Evolutionary conservation across 345 rosid species (phyloP).

Genomic region (Citrus australasica): DNA sequence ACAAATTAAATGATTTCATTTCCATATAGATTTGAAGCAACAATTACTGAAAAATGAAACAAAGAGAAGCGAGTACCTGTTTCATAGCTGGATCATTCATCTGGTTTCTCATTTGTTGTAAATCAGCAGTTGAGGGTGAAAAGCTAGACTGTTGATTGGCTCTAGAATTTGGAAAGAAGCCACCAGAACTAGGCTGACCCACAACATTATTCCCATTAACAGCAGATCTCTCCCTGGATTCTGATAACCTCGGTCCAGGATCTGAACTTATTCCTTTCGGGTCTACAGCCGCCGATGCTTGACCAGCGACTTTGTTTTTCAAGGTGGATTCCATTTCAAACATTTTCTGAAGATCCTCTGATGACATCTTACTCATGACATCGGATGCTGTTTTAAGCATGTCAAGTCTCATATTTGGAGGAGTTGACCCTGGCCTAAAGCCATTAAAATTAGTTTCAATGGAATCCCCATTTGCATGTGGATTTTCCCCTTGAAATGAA

Average conservation of each 20-base stretch:
- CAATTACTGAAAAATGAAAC: background rate
- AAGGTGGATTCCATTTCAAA: conserved; percentile 76
- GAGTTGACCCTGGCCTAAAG: conserved; percentile 37
- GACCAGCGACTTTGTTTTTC: conserved; percentile 35
- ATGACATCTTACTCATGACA: conserved; percentile 76
- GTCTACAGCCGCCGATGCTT: conserved; percentile 30
- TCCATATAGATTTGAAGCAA: background rate
- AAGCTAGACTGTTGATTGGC: conserved; percentile 43
- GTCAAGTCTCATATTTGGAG: conserved; percentile 64
- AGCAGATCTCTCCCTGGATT: conserved; percentile 24
- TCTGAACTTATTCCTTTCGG: conserved; percentile 19
- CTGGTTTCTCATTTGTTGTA: conserved; percentile 91
- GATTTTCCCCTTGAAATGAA: conserved; percentile 58
- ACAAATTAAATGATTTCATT: conserved; percentile 1
- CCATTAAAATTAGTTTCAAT: conserved; percentile 29
- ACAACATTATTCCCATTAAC: conserved; percentile 26
- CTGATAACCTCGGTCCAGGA: conserved; percentile 25
- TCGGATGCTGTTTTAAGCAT: conserved; percentile 82
- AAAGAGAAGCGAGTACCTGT: conserved; percentile 43
- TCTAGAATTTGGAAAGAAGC: conserved; percentile 36
- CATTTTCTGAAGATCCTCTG: conserved; percentile 82
- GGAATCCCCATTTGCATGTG: conserved; percentile 28
- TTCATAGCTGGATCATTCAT: conserved; percentile 95
- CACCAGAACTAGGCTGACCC: conserved; percentile 51
- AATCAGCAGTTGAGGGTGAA: conserved; percentile 56